phyloP scores from a whole-genome alignment of 31 red algal species.

The Endocladia muricata region DNA sequence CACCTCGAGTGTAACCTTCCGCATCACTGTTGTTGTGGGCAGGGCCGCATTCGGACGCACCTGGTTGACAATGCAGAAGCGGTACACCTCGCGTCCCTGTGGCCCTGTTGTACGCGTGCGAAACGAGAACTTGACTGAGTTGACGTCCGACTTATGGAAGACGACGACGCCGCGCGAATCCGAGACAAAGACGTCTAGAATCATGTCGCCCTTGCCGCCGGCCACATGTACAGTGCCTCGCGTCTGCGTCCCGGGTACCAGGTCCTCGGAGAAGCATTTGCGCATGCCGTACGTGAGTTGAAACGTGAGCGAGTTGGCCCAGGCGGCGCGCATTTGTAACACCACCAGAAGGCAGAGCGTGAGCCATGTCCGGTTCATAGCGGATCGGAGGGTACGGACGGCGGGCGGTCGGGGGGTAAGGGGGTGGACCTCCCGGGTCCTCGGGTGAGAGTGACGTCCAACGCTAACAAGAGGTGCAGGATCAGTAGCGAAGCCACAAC shows the following conservation, averaged over 20 bases:
- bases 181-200: constrained; percentile 67
- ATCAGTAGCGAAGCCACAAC: too few species aligned
- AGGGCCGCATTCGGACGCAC: constrained; percentile 30
- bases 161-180: constrained; percentile 48
- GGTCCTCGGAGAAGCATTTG: constrained; percentile 73
- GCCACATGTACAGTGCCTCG: constrained; percentile 63
- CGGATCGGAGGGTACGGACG: too few species aligned
- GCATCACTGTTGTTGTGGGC: background rate
- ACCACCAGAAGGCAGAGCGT: too few species aligned
- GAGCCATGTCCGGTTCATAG: too few species aligned
- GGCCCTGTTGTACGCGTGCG: background rate
- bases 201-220: constrained; percentile 64
- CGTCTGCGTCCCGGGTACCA: constrained; percentile 26
- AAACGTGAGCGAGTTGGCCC: constrained; percentile 41
- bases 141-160: constrained; percentile 62
- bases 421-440: too few species aligned
- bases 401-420: too few species aligned
- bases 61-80: constrained; percentile 76
- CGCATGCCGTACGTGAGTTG: constrained; percentile 61
- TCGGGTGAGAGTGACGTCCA: too few species aligned
- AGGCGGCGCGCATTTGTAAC: too few species aligned
- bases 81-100: constrained; percentile 31
- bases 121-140: constrained; percentile 70
- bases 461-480: too few species aligned
- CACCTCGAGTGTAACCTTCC: constrained; percentile 47